A percentile compares a stretch with the other conserved stretches of the same genome.
phyloP scores from a whole-genome alignment of 2,329 filamentous ascomycete species.

The Teratosphaeria pseudoeucalypti region DNA sequence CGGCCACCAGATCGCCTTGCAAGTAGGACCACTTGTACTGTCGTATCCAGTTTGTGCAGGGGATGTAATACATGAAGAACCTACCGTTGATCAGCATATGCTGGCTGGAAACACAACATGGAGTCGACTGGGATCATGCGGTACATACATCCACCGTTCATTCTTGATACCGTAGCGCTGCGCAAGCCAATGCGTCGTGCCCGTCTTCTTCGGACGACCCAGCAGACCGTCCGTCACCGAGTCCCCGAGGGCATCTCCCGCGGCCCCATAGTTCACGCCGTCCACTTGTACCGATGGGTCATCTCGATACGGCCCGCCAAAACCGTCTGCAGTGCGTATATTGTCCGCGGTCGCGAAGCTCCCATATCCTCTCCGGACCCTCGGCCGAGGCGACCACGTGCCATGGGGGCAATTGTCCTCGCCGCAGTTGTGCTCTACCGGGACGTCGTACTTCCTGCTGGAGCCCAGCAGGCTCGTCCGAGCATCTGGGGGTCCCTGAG shows the following conservation, averaged over 20 bases:
- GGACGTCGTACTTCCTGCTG: conserved; percentile 15
- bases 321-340: conserved; percentile 22
- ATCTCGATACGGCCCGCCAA: conserved; percentile 28
- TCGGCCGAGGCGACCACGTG: conserved; percentile 61
- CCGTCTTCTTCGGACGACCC: conserved; percentile 50
- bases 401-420: conserved; percentile 52
- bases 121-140: background rate
- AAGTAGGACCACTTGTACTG: conserved; percentile 79
- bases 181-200: conserved; percentile 61
- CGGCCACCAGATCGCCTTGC: conserved; percentile 75
- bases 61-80: conserved; percentile 89
- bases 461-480: conserved; percentile 30
- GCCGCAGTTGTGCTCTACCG: conserved; percentile 4
- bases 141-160: conserved; percentile 58
- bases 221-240: conserved; percentile 35
- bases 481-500: conserved; percentile 24
- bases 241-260: conserved; percentile 32
- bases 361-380: conserved; percentile 42
- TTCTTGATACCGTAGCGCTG: conserved; percentile 64
- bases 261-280: conserved; percentile 17
- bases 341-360: conserved; percentile 24
- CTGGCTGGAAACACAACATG: conserved; percentile 1
- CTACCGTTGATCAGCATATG: conserved; percentile 33
- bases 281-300: conserved; percentile 1
- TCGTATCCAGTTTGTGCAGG: conserved; percentile 77